phyloP scores from a whole-genome alignment of 192 early-diverging fungal species.

The Chytriomyces confervae region DNA sequence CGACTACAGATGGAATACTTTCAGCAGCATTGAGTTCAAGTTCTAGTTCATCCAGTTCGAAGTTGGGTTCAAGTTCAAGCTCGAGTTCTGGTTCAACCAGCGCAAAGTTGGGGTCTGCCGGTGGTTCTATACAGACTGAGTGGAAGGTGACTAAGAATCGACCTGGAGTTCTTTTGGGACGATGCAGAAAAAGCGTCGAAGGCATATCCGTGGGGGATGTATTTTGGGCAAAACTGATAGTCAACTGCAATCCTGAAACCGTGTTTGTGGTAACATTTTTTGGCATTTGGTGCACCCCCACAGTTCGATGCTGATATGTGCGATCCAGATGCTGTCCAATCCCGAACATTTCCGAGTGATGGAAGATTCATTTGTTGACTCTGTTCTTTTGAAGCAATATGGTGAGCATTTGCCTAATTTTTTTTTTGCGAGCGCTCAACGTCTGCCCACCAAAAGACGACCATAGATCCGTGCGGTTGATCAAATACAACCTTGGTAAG shows the following conservation, averaged over 20 bases:
- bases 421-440: neutral
- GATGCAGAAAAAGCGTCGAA: slow-evolving; percentile 41
- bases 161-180: slow-evolving; percentile 45
- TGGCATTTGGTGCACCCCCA: neutral
- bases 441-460: slow-evolving; percentile 28
- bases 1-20: too few relatives aligned
- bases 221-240: slow-evolving; percentile 8
- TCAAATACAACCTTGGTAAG: slow-evolving; percentile 40
- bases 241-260: slow-evolving; percentile 53
- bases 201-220: slow-evolving; percentile 45
- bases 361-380: slow-evolving; percentile 46
- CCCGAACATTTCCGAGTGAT: slow-evolving; percentile 55
- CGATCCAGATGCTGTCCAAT: slow-evolving; percentile 56
- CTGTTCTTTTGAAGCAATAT: slow-evolving; percentile 40
- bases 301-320: neutral
- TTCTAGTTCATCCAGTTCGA: too few relatives aligned
- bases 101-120: neutral
- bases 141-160: slow-evolving; percentile 55
- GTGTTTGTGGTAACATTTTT: slow-evolving; percentile 47
- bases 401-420: slow-evolving; percentile 37
- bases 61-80: neutral
- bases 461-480: slow-evolving; percentile 36
- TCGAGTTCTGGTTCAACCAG: too few relatives aligned
- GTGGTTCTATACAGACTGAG: neutral
- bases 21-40: too few relatives aligned